phyloP scores from a whole-genome alignment of 1,284 basidiomycete species.

The Tilletia caries region DNA sequence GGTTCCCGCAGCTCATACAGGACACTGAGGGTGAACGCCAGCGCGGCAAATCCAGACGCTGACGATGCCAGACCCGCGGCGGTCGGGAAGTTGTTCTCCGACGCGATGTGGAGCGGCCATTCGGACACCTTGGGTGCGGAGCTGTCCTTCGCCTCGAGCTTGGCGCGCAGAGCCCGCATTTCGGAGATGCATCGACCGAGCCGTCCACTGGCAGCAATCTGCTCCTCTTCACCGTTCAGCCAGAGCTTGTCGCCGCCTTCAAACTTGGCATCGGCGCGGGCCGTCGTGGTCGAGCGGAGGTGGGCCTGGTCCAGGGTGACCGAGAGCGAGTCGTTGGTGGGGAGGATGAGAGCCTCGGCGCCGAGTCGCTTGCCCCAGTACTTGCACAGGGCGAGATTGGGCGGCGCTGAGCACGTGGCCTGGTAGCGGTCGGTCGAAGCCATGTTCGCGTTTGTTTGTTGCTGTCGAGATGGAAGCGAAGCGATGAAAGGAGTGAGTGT shows the following conservation, averaged over 20 bases:
- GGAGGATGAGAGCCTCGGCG: constrained; percentile 79
- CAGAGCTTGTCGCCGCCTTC: constrained; percentile 66
- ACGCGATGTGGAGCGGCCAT: constrained; percentile 66
- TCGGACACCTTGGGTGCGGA: constrained; percentile 41
- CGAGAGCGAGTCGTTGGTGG: constrained; percentile 95
- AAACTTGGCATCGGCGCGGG: constrained; percentile 76
- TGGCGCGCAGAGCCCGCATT: constrained; percentile 73
- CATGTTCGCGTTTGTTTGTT: background rate
- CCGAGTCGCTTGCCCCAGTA: constrained; percentile 89
- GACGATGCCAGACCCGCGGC: constrained; percentile 96
- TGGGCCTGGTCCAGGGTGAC: constrained; percentile 96
- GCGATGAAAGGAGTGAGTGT: no score
- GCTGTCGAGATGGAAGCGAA: no score
- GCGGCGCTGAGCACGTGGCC: constrained; percentile 86
- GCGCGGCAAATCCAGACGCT: constrained; percentile 92
- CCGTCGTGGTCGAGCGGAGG: constrained; percentile 87
- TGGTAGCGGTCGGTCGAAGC: constrained; percentile 63
- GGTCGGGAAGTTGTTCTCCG: constrained; percentile 98
- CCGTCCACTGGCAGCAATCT: constrained; percentile 76
- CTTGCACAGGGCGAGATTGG: constrained; percentile 95
- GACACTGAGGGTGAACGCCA: constrained; percentile 80
- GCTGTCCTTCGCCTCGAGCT: constrained; percentile 62
- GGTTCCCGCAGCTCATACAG: constrained; percentile 76
- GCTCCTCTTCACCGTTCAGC: constrained; percentile 88
- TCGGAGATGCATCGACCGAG: constrained; percentile 82